These are phyloP conservation scores for Lactarius hengduanensis DNA, from an alignment of 768 basidiomycete species.

Conservation along the genomic window DNA sequence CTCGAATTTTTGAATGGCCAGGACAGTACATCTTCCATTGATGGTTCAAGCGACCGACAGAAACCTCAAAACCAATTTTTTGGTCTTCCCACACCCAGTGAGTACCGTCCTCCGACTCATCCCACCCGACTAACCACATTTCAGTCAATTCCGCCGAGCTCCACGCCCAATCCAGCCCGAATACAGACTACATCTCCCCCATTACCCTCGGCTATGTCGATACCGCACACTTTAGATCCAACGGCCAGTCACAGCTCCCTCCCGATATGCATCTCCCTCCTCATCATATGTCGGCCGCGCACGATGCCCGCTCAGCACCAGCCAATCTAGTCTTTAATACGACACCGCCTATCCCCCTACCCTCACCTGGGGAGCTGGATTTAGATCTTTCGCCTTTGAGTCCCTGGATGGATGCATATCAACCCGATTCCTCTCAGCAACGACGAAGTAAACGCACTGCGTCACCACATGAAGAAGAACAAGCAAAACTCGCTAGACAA, in stretches of 20 bases:
- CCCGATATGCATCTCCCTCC: slow-evolving; percentile 32
- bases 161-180: slow-evolving; percentile 50
- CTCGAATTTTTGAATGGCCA: slow-evolving; percentile 37
- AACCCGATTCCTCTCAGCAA: slow-evolving; percentile 38
- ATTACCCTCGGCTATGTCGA: slow-evolving; percentile 49
- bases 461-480: slow-evolving; percentile 26
- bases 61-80: slow-evolving; percentile 32
- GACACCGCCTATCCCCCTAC: slow-evolving; percentile 40
- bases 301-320: slow-evolving; percentile 56
- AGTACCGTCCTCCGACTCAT: slow-evolving; percentile 33
- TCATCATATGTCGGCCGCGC: slow-evolving; percentile 32
- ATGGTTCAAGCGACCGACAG: slow-evolving; percentile 33
- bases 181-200: slow-evolving; percentile 59
- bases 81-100: slow-evolving; percentile 70
- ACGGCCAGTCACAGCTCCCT: slow-evolving; percentile 25
- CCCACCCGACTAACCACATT: background rate
- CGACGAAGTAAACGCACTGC: slow-evolving; percentile 25
- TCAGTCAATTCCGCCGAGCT: slow-evolving; percentile 54
- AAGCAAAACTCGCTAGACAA: slow-evolving; percentile 18
- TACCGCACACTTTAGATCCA: slow-evolving; percentile 34
- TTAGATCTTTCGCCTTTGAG: slow-evolving; percentile 78
- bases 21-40: slow-evolving; percentile 36
- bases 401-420: slow-evolving; percentile 69
- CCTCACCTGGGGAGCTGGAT: slow-evolving; percentile 55
- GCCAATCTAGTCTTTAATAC: slow-evolving; percentile 68